Evolutionary conservation across 805 yeast species (phyloP).

Genomic region (Saturnispora gosingensis): DNA sequence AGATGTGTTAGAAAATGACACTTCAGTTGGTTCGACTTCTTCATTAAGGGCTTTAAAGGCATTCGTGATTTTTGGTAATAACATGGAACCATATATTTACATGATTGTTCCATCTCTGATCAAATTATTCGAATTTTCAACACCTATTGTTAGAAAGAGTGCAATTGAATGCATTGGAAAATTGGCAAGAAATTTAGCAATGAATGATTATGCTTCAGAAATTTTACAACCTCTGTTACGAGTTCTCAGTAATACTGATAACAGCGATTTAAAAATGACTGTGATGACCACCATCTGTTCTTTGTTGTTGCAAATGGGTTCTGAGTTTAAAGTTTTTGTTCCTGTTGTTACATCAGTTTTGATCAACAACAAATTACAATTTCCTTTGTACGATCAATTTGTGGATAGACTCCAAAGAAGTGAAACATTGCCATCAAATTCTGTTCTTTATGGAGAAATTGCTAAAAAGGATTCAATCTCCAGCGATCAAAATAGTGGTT

Average conservation of each 20-base stretch:
- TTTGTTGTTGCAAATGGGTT: conserved; percentile 69
- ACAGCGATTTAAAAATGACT: conserved; percentile 51
- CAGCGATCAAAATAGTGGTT: conserved; percentile 55
- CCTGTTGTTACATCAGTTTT: conserved; percentile 69
- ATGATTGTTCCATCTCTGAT: conserved; percentile 82
- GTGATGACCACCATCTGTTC: conserved; percentile 75
- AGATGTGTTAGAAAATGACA: conserved; percentile 67
- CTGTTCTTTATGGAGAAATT: conserved; percentile 57
- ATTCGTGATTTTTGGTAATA: conserved; percentile 77
- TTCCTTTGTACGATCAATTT: conserved; percentile 69
- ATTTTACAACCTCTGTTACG: conserved; percentile 81
- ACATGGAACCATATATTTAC: conserved; percentile 82
- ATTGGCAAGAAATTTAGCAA: conserved; percentile 57
- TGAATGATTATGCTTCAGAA: conserved; percentile 84
- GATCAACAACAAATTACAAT: conserved; percentile 53
- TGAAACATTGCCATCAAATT: conserved; percentile 75
- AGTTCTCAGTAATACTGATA: conserved; percentile 34
- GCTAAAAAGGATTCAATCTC: conserved; percentile 34
- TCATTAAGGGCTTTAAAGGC: conserved; percentile 71
- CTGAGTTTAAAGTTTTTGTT: conserved; percentile 76
- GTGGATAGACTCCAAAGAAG: conserved; percentile 70
- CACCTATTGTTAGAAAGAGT: conserved; percentile 52
- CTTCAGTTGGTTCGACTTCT: conserved; percentile 48
- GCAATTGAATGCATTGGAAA: conserved; percentile 82
- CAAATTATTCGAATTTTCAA: conserved; percentile 63